Conservation (phyloP, 306 rosid genomes). For the Chamaecrista fasciculata region DNA sequence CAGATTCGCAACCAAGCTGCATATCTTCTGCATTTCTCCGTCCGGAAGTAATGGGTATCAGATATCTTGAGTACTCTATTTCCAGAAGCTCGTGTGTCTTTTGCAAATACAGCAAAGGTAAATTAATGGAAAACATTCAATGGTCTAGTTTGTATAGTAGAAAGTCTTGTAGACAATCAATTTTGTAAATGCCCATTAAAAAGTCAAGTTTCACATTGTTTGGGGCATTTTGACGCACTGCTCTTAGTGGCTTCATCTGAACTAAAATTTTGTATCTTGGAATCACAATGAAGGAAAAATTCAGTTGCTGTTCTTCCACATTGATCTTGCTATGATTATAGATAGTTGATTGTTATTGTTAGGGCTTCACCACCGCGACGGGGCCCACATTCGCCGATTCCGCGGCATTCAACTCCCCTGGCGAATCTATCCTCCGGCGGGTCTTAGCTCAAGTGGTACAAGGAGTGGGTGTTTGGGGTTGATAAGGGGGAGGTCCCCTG, state of each 20-base stretch:
- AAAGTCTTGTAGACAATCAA: slow-evolving; percentile 8
- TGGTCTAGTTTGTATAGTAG: not conserved
- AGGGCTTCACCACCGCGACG: no score
- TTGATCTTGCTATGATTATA: not conserved
- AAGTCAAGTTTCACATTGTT: no score
- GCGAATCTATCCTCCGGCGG: no score
- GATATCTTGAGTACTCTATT: slow-evolving; percentile 22
- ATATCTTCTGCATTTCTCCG: slow-evolving; percentile 66
- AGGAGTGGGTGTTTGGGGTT: no score
- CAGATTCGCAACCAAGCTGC: slow-evolving; percentile 91
- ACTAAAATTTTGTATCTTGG: not conserved
- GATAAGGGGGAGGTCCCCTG: no score
- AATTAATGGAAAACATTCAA: not conserved
- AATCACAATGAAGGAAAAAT: not conserved
- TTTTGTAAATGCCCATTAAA: no score
- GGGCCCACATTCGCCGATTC: no score
- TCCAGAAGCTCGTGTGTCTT: slow-evolving; percentile 1
- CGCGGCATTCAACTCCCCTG: no score
- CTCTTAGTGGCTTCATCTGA: not conserved
- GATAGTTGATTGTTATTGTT: not conserved
- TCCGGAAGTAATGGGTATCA: slow-evolving; percentile 32
- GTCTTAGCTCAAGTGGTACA: no score
- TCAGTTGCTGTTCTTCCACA: not conserved
- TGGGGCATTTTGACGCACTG: not conserved
- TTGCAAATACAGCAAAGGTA: not conserved